These are phyloP conservation scores for Sarcomyxa edulis DNA, from an alignment of 768 basidiomycete species.

Conservation along the genomic window DNA sequence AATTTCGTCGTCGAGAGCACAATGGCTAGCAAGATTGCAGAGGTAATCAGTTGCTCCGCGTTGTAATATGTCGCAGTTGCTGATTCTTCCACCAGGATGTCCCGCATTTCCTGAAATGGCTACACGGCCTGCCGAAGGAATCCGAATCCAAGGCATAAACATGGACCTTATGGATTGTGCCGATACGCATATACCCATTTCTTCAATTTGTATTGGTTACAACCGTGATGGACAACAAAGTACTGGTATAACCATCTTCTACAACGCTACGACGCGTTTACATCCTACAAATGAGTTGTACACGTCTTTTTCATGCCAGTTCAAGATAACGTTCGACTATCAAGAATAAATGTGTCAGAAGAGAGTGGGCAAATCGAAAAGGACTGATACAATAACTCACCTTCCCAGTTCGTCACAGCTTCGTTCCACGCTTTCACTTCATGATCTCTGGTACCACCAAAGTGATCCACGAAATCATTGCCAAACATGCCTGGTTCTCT, in stretches of 20 bases:
- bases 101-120: conserved; percentile 67
- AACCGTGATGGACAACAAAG: too few species aligned
- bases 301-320: conserved; percentile 47
- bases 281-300: too few species aligned
- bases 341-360: conserved; percentile 10
- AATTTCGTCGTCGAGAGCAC: conserved; percentile 54
- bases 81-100: conserved; percentile 47
- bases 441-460: conserved; percentile 90
- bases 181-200: too few species aligned
- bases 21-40: conserved; percentile 58
- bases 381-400: conserved; percentile 33
- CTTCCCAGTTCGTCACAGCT: conserved; percentile 93
- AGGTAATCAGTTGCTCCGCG: conserved; percentile 30
- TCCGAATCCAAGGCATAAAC: neutral
- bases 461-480: conserved; percentile 90
- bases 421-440: conserved; percentile 84
- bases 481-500: conserved; percentile 74
- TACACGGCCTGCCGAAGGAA: conserved; percentile 29
- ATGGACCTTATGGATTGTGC: too few species aligned
- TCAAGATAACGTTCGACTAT: conserved; percentile 85
- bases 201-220: too few species aligned
- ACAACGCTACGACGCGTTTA: too few species aligned
- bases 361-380: conserved; percentile 6
- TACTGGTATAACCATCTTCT: too few species aligned
- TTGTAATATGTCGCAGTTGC: too few species aligned